Evolutionary conservation across 2,329 filamentous ascomycete genomes (phyloP), one percentile per base, ranked within the genome.

Genomic region (Sporothrix inflata): DNA sequence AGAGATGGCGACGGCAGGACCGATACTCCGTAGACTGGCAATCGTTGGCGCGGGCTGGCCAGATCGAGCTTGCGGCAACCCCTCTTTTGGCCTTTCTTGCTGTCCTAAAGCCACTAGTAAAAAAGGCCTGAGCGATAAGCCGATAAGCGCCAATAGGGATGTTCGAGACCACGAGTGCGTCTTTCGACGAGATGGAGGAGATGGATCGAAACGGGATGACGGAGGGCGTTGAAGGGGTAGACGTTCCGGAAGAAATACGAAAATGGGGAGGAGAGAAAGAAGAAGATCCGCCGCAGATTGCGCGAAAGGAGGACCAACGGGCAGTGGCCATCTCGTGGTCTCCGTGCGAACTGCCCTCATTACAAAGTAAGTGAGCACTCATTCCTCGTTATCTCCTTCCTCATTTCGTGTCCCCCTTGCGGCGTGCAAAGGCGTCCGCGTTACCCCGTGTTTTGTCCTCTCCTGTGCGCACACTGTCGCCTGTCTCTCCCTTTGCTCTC

Each of bases 11-110:
- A 69, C n/a, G 49, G 49, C 38, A 57, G 38, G 34, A 55, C 27
- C 45, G 47, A 53, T 68, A n/a, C n/a, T n/a, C n/a, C n/a, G n/a
- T n/a, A 34, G 63, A 67, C 60, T 60, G 38, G 61, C 61, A 47
- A 45, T 30, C 30, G 42, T 66, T 47, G 61, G 42, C 9, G 42
- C 49, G 51, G 51, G 49, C 40, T 61, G 51, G 68, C 51, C 27
- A 47, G 38, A 57, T 61, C 68, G 27, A 38, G 53, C 21, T 51
- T 9, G 42, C 30, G 16, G 14, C 24, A 55, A 38, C 68, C 40
- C 68, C 51, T 70, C 68, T 57, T 57, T 27, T 65, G 38, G 60
- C n/a, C 30, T 21, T 40, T 55, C 21, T 27, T 45, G 42, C 21
- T 19, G 24, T 14, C 30, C 49, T 27, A n/a, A 9, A 12, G 14